Evolutionary conservation across 2,329 filamentous ascomycete species (phyloP).

Genomic region (Verticillium alfalfae): DNA sequence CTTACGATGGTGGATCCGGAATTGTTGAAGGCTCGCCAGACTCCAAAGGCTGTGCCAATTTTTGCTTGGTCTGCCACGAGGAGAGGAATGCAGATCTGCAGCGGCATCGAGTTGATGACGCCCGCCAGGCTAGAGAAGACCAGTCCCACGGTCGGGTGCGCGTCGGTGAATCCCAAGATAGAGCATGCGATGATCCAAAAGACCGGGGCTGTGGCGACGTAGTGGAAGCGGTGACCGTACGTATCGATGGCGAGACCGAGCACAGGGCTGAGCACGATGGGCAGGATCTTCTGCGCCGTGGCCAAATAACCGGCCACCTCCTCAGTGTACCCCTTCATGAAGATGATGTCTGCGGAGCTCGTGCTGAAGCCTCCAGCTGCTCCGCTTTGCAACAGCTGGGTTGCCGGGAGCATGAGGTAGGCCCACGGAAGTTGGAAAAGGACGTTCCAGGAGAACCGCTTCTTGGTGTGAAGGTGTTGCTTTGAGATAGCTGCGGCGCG

Average conservation of each 20-base stretch:
- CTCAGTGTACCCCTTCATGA: constrained; percentile 16
- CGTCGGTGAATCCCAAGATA: constrained; percentile 14
- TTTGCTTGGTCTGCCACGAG: constrained; percentile 16
- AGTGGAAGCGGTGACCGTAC: constrained; percentile 17
- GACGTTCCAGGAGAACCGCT: constrained; percentile 12
- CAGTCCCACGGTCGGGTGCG: constrained; percentile 13
- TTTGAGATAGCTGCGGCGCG: constrained; percentile 8
- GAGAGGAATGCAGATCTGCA: constrained; percentile 16
- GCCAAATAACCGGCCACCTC: constrained; percentile 14
- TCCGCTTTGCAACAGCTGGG: constrained; percentile 15
- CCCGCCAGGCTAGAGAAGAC: constrained; percentile 13
- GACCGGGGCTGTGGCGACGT: constrained; percentile 14
- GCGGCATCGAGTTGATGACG: constrained; percentile 15
- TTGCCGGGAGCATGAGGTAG: constrained; percentile 16
- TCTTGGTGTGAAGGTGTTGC: constrained; percentile 4
- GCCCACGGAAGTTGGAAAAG: constrained; percentile 12
- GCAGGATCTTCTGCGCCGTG: constrained; percentile 13
- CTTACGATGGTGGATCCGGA: constrained; percentile 15
- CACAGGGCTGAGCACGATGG: constrained; percentile 13
- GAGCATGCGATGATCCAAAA: constrained; percentile 14
- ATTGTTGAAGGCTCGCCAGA: constrained; percentile 17
- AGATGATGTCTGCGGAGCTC: constrained; percentile 15
- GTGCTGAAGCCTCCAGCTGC: constrained; percentile 13
- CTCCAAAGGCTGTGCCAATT: constrained; percentile 16
- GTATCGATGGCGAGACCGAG: constrained; percentile 13